A percentile compares a stretch with the other conserved stretches of the same genome.
Conservation (phyloP, 2,329 filamentous ascomycete genomes). For the Parasarocladium wereldwijsianum region DNA sequence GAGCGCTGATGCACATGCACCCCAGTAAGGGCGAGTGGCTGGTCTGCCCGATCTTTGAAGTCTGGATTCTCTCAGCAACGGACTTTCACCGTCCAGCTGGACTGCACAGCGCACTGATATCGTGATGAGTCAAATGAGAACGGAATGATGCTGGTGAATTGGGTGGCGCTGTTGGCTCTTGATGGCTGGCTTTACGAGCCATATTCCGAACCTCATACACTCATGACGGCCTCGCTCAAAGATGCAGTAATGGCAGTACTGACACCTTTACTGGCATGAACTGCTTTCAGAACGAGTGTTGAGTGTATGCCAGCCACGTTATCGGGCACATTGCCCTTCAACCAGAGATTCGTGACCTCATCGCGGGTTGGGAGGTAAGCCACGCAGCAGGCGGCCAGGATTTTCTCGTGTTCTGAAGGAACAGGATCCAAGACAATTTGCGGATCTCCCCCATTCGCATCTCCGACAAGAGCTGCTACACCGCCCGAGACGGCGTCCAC, state of each 20-base stretch:
- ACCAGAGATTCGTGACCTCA: constrained; percentile 89
- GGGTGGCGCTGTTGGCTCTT: too few relatives aligned
- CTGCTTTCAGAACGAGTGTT: constrained; percentile 22
- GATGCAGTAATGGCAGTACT: constrained; percentile 16
- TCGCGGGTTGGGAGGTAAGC: constrained; percentile 77
- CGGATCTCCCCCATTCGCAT: constrained; percentile 17
- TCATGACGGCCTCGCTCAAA: constrained; percentile 19
- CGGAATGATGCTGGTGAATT: too few relatives aligned
- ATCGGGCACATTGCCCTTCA: constrained; percentile 53
- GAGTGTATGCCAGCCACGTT: constrained; percentile 18
- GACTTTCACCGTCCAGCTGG: too few relatives aligned
- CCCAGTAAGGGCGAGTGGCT: too few relatives aligned
- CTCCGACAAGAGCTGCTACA: constrained; percentile 61
- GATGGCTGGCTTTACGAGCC: too few relatives aligned
- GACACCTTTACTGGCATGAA: constrained; percentile 25
- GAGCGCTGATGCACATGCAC: too few relatives aligned
- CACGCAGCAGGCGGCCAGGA: constrained; percentile 76
- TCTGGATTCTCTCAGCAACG: too few relatives aligned
- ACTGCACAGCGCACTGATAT: too few relatives aligned
- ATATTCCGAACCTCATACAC: constrained; percentile 1
- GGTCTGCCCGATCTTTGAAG: too few relatives aligned
- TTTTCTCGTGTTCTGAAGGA: constrained; percentile 61
- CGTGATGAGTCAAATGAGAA: too few relatives aligned
- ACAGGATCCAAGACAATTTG: constrained; percentile 65
- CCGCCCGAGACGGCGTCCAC: constrained; percentile 82